Percentiles rank a stretch among this genome's conserved stretches.
Evolutionary conservation across 495 filamentous ascomycete species (phyloP).

Genomic region (Penicillium odoratum): DNA sequence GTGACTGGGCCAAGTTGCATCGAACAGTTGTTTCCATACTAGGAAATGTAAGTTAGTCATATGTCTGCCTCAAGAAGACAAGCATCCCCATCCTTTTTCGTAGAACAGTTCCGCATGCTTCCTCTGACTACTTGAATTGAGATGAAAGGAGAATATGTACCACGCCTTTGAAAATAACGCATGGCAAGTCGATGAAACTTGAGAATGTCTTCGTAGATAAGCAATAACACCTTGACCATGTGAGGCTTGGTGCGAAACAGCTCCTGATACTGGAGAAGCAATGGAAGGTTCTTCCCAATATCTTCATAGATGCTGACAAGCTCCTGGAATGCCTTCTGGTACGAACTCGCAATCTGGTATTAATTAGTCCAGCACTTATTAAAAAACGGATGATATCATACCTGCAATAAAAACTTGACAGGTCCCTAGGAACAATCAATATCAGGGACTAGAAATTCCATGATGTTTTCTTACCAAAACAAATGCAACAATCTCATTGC

Average conservation of each 20-base stretch:
- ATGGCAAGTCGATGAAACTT: conserved; percentile 5
- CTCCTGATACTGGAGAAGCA: not conserved
- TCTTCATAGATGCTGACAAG: not conserved
- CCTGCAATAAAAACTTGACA: not conserved
- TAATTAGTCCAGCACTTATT: not conserved
- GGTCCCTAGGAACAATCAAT: not conserved
- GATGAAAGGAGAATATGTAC: not conserved
- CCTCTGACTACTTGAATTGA: not conserved
- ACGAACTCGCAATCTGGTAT: not conserved
- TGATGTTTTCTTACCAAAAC: not conserved
- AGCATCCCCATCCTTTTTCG: no score
- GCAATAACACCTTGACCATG: not conserved
- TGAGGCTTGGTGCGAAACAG: not conserved
- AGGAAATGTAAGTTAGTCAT: not conserved
- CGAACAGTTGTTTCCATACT: conserved; percentile 5
- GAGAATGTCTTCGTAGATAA: conserved; percentile 7
- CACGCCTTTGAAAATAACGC: not conserved
- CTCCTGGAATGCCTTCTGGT: not conserved
- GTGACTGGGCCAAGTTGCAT: not conserved
- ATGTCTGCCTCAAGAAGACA: not conserved
- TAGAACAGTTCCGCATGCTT: no score
- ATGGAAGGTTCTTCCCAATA: not conserved
- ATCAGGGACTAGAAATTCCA: not conserved
- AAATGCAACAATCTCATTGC: conserved; percentile 7
- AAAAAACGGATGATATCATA: not conserved